phyloP scores from a whole-genome alignment of 2,329 filamentous ascomycete species.

The Aureobasidium sp. region DNA sequence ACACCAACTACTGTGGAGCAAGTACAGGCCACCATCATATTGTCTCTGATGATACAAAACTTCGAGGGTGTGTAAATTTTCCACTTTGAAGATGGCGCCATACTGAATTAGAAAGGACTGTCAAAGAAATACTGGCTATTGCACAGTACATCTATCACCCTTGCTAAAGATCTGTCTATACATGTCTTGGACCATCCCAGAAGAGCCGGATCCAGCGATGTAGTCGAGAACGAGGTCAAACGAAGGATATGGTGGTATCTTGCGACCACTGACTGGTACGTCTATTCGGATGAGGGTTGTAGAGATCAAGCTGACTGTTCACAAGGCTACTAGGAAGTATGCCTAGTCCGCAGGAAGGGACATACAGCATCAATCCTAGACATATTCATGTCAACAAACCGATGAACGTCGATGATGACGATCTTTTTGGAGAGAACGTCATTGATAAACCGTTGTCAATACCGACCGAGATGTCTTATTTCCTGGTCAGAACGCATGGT shows the following conservation, averaged over 20 bases:
- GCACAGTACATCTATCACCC: slow-evolving; percentile 16
- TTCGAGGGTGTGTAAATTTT: slow-evolving; percentile 20
- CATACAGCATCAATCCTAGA: slow-evolving; percentile 33
- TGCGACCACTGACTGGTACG: slow-evolving; percentile 20
- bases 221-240: slow-evolving; percentile 19
- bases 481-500: slow-evolving; percentile 33
- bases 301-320: background rate
- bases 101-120: background rate
- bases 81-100: background rate
- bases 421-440: slow-evolving; percentile 22
- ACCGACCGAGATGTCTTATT: slow-evolving; percentile 39
- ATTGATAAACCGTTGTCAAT: slow-evolving; percentile 24
- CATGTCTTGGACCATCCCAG: slow-evolving; percentile 16
- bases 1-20: slow-evolving; percentile 15
- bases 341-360: slow-evolving; percentile 36
- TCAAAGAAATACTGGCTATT: slow-evolving; percentile 13
- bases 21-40: slow-evolving; percentile 21
- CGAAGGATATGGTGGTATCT: slow-evolving; percentile 23
- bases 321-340: slow-evolving; percentile 31
- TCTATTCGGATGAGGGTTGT: background rate
- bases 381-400: slow-evolving; percentile 35
- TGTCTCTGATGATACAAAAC: slow-evolving; percentile 22
- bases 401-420: slow-evolving; percentile 34
- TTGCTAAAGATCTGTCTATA: slow-evolving; percentile 19
- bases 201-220: slow-evolving; percentile 11